A percentile compares a stretch with the other conserved stretches of the same genome.
phyloP scores from a whole-genome alignment of 192 early-diverging fungal genomes.

The Coemansia sp. region DNA sequence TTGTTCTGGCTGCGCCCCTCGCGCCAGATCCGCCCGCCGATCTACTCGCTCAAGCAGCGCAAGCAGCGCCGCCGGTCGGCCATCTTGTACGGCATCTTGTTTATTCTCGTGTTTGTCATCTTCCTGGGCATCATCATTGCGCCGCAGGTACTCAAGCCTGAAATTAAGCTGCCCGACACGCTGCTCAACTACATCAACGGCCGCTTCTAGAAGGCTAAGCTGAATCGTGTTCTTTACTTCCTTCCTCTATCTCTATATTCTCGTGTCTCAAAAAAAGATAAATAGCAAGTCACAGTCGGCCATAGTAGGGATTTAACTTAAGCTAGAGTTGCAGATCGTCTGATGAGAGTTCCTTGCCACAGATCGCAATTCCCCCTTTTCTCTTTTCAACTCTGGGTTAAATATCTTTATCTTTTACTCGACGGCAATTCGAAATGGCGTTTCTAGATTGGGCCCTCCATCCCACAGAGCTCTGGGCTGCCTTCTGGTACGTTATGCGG shows the following conservation, averaged over 20 bases:
- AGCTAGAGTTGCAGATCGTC: neutral
- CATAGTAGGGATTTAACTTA: too few relatives aligned
- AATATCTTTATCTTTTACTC: too few relatives aligned
- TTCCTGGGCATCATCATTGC: slow-evolving; percentile 66
- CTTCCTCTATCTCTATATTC: neutral
- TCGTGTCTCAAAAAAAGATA: too few relatives aligned
- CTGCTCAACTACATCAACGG: slow-evolving; percentile 46
- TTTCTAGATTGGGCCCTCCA: slow-evolving; percentile 69
- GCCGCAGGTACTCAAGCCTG: slow-evolving; percentile 56
- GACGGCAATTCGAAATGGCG: slow-evolving; percentile 41
- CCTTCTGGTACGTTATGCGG: slow-evolving; percentile 67
- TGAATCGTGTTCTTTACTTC: neutral
- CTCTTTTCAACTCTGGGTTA: too few relatives aligned
- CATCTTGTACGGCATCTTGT: slow-evolving; percentile 68
- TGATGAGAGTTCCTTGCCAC: too few relatives aligned
- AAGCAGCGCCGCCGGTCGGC: slow-evolving; percentile 61
- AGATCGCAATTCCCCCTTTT: neutral
- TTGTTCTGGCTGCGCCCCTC: slow-evolving; percentile 81
- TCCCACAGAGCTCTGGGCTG: slow-evolving; percentile 82
- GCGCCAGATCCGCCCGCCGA: slow-evolving; percentile 72
- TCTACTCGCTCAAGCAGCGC: slow-evolving; percentile 66
- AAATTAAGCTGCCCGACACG: slow-evolving; percentile 25
- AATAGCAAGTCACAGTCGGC: too few relatives aligned
- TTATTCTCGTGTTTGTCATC: slow-evolving; percentile 57
- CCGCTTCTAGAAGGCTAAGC: slow-evolving; percentile 28